phyloP scores from a whole-genome alignment of 164 flowering plant genomes.

The Liriodendron chinense region DNA sequence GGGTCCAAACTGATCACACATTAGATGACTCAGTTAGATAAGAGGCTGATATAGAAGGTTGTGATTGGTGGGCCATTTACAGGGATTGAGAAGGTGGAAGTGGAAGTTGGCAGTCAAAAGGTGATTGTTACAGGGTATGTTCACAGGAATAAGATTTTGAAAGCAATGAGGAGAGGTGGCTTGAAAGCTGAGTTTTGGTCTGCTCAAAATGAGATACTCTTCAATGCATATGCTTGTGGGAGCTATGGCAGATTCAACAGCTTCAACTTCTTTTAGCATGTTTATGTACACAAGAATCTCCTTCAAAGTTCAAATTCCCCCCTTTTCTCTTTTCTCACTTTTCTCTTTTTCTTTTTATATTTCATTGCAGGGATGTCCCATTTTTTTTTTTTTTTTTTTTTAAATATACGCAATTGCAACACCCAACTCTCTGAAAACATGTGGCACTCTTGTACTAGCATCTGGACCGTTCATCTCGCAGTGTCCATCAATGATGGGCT shows the following conservation, averaged over 20 bases:
- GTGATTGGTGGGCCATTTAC: constrained; percentile 4
- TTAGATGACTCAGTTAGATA: too few relatives aligned
- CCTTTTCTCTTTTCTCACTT: neutral
- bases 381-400: too few relatives aligned
- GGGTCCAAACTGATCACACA: neutral
- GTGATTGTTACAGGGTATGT: constrained; percentile 54
- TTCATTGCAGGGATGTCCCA: too few relatives aligned
- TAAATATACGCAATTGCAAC: too few relatives aligned
- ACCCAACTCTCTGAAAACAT: too few relatives aligned
- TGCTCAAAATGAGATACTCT: constrained; percentile 51
- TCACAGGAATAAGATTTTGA: constrained; percentile 54
- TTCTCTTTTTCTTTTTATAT: neutral
- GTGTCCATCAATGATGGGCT: too few relatives aligned
- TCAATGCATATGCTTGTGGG: constrained; percentile 45
- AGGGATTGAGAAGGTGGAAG: constrained; percentile 71
- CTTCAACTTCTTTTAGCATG: constrained; percentile 41
- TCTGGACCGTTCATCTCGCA: too few relatives aligned
- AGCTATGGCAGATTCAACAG: constrained; percentile 34
- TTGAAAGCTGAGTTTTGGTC: constrained; percentile 68
- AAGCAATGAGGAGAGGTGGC: constrained; percentile 57
- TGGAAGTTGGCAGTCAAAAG: constrained; percentile 51
- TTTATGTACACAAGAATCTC: neutral
- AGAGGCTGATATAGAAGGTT: too few relatives aligned
- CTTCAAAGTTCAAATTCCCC: neutral
- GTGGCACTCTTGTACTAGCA: too few relatives aligned